Base-by-base conservation (phyloP, 225 moss, liverwort and hornwort species). In the Climacium dendroides region DNA sequence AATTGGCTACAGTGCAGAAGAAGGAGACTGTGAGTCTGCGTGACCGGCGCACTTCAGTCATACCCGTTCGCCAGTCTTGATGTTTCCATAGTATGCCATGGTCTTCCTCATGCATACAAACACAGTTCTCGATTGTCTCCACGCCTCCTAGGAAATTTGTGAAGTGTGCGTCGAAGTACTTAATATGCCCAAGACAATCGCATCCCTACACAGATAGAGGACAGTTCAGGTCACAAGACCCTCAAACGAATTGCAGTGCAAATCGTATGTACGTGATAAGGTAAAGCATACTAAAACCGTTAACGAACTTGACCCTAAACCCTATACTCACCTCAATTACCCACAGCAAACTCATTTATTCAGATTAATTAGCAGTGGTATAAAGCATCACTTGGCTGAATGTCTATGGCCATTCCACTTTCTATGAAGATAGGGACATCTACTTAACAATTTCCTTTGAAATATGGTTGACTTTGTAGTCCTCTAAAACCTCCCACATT, bases 91-190 rank as follows among this genome's bases (percentile, higher is more conserved):
- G 88, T 13, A 97, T 89, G 34, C 98, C 97, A 85, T 99, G 94
- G 80, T 99, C 98, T 88, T 99, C 98, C 90, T 99, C 98, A 18
- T 99, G 98, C 98, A 99, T 99, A 78, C 98, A 99, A 32, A 99
- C 95, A 80, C 96, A 96, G 81, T 99, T 99, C 82, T 96, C 95
- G 85, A 97, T 91, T 5, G 97, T 99, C 91, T 97, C 97, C n/a
- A 99, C 96, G n/a, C 95, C 96, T 83, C 98, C 98, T 30, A 93
- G 92, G 79, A 99, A 99, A 87, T 96, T 97, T 6, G 98, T 97
- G 84, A 99, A 94, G 87, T 99, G 97, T 13, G 98, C 96, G 83
- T 99, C 97, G 87, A 99, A 99, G 67, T 99, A 99, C 85, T 95
- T 96, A 6, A 99, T 96, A 73, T 93, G 91, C 17, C 98, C 98